Evolutionary conservation across 1,284 basidiomycete species (phyloP), one percentile per base, ranked within the genome.

Genomic region (Marasmius fiardii): DNA sequence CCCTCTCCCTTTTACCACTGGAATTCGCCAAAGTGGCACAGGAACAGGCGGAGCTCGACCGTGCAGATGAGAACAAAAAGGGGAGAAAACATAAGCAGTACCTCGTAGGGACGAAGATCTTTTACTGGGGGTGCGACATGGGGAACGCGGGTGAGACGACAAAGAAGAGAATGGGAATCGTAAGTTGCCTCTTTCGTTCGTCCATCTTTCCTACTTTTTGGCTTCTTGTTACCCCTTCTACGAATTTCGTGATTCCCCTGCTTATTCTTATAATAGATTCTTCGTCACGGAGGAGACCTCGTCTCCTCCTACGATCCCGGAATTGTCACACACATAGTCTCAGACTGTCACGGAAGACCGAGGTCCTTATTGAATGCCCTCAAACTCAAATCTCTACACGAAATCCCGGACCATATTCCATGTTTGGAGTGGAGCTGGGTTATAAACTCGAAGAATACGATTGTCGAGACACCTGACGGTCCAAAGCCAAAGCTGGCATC

Each of bases 361-460:
- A 51, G 65, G 39, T 61, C 58, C 54, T 73, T 61, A 39, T 65
- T 69, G 63, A 76, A 56, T 50, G 84, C 64, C 48, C 66, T 68
- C 57, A 78, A 78, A 0, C 59, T 87, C 16, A 78, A 74, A 60
- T 73, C 64, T 3, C 61, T 86, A 8, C 67, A 66, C 5, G 76
- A 86, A 6, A 83, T 89, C 47, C 86, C 87, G 1, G 65, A 75
- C 20, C 70, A 79, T 49, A 83, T 89, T 16, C 83, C 83, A 3
- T 84, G 80, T 11, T 74, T 89, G 20, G 79, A 62, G 18, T 88
- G 86, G 86, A 62, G 61, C 10, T 89, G 86, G 86, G 70, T 86
- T 12, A 60, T 74, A 4, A 65, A 68, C 2, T 2, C 41, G 10
- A 20, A 37, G 5, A 26, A 34, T 61, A 64, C 14, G 58, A 59